Base-by-base conservation (phyloP, 495 filamentous ascomycete genomes). In the Lasiosphaeria miniovina region DNA sequence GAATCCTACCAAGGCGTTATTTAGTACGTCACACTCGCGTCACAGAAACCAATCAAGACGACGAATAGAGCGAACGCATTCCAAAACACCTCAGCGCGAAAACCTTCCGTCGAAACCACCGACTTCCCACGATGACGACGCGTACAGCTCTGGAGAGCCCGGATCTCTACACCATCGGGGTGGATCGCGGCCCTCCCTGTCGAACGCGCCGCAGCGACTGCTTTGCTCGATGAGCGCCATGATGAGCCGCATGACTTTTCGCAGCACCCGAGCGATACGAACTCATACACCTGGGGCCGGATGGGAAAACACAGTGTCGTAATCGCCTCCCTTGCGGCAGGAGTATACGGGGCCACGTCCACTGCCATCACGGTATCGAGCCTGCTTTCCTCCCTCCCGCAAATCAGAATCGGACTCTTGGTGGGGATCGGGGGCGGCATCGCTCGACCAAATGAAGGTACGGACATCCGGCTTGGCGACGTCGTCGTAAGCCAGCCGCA, bases 181-280 rank as follows among this genome's bases (percentile, higher is more conserved):
- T 80, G 76, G 75, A 74, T 83, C 43, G 80, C 75, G 59, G 75
- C 79, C n/a, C 65, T 84, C 8, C 65, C 70, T 7, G 65, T 69
- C 52, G 80, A 84, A 63, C 60, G 68, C 4, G 72, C 77, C 11
- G 80, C 80, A 6, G 76, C 79, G 6, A 62, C 34, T 10, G 71
- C 71, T 34, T 71, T 80, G 68, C 72, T 85, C 6, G 81, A 85
- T 61, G 74, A 79, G 52, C 71, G 84, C 4, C 80, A 85, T 60
- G 74, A 79, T 48, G 34, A 49, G 11, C 53, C 57, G 2, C n/a
- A 7, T 3, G 61, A 48, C 15, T 57, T 64, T 36, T 14, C 35
- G 9, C 15, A 33, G 36, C 52, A 55, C 40, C 34, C 59, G 71
- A 76, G 52, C 58, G 65, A 81, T 57, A 24, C 62, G 6, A 77